A percentile compares a stretch with the other conserved stretches of the same genome.
Evolutionary conservation across 139 green algal species (phyloP).

Genomic region (Trebouxia sp.): DNA sequence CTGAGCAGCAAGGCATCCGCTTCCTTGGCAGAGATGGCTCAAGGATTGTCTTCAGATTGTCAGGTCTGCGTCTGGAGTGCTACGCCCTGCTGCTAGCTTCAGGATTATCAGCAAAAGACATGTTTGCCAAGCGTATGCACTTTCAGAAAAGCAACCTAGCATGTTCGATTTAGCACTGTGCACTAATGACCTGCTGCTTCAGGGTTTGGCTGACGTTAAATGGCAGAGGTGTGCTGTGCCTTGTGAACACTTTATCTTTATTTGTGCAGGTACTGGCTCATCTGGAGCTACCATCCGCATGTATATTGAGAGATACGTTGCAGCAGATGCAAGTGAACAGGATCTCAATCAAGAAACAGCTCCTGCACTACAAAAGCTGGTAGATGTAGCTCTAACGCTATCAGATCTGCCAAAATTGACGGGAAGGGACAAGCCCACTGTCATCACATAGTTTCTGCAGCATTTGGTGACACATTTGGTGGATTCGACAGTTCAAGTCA

Average conservation of each 20-base stretch:
- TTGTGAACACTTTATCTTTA: too few species aligned
- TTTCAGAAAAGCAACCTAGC: too few species aligned
- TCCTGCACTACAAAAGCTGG: slow-evolving; percentile 59
- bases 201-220: too few species aligned
- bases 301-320: slow-evolving; percentile 95
- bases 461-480: too few species aligned
- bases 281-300: slow-evolving; percentile 87
- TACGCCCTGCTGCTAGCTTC: too few species aligned
- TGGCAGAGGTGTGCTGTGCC: too few species aligned
- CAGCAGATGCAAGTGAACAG: slow-evolving; percentile 67
- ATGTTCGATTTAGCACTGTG: too few species aligned
- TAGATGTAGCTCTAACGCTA: slow-evolving; percentile 77
- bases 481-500: too few species aligned
- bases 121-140: too few species aligned
- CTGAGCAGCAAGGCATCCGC: slow-evolving; percentile 85
- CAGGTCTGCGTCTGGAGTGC: too few species aligned
- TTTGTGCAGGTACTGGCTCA: slow-evolving; percentile 69
- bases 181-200: too few species aligned
- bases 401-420: slow-evolving; percentile 87
- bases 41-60: slow-evolving; percentile 39
- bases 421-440: slow-evolving; percentile 81
- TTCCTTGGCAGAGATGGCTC: slow-evolving; percentile 79
- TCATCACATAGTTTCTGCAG: slow-evolving; percentile 95
- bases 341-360: slow-evolving; percentile 62
- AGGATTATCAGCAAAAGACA: too few species aligned